phyloP scores from a whole-genome alignment of 2,329 filamentous ascomycete genomes.

The Cordyceps fumosorosea region DNA sequence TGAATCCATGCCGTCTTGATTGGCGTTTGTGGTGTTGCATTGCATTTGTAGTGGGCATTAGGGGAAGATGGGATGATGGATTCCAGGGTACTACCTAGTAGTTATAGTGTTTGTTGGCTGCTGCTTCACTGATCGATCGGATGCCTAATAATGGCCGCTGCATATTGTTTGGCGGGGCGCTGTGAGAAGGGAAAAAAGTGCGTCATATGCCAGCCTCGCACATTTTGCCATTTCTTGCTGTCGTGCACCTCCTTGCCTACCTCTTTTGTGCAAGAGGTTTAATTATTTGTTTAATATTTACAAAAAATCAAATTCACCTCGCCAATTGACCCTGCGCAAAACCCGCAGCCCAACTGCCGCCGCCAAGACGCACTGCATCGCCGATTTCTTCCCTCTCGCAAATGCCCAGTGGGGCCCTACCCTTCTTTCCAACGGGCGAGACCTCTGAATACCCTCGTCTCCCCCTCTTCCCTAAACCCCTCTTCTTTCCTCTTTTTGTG shows the following conservation, averaged over 20 bases:
- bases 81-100: too few species aligned
- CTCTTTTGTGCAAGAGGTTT: not conserved
- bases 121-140: too few species aligned
- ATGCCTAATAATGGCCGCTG: not conserved
- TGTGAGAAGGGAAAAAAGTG: not conserved
- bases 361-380: too few species aligned
- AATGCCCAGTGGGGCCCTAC: conserved; percentile 2
- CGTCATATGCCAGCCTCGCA: not conserved
- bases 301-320: too few species aligned
- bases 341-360: too few species aligned
- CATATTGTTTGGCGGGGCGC: not conserved
- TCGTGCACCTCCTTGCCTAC: not conserved
- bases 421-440: not conserved
- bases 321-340: too few species aligned
- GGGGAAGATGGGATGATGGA: not conserved
- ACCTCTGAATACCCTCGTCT: conserved; percentile 10
- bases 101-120: too few species aligned
- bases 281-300: too few species aligned
- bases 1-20: not conserved
- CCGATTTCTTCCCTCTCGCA: not conserved
- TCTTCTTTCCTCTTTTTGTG: not conserved
- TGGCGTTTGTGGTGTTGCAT: not conserved
- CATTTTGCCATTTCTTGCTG: not conserved
- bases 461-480: conserved; percentile 1
- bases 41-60: not conserved